Evolutionary conservation across 164 flowering plant genomes (phyloP), one percentile per base, ranked within the genome.

Genomic region (Brasenia schreberi): DNA sequence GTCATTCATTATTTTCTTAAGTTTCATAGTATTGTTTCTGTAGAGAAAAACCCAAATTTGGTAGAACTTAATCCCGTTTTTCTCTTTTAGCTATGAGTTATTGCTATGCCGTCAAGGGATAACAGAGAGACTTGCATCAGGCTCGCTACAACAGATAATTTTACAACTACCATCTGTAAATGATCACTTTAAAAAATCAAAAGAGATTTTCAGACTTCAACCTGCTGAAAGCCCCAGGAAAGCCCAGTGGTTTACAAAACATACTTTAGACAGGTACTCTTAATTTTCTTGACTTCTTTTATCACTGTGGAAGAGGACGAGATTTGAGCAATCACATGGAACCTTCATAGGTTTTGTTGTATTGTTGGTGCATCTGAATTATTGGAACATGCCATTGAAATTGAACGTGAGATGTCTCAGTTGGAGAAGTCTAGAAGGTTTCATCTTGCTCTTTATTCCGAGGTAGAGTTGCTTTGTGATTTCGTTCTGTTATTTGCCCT

Each of bases 371-470:
- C 81, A 52, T 73, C 81, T 23, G 87, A 83, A 66, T 62, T 80
- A 45, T 60, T 81, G 11, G 74, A 73, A 61, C 71, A 10, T 39
- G 73, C 77, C 42, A 76, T 76, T 68, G 73, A 77, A 33, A 68
- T 85, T 65, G 69, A 74, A 72, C 82, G 78, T 66, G 98, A 92
- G 80, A 78, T 90, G 71, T 79, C 79, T 71, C 96, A 92, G 76
- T 73, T 92, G 77, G 93, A 87, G 76, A 88, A 90, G 73, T 78
- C 92, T 61, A 87, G 85, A 67, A 83, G 70, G 43, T 90, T 89
- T 75, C 98, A 92, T 68, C 82, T 84, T 75, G 76, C 95, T 73
- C 74, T 89, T 63, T 83, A 86, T 77, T n/a, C 80, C 63, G 79
- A 90, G 85, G 96, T 88, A 60, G 19, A 60, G 63, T 60, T 45